Base-by-base conservation (phyloP, 2,329 filamentous ascomycete genomes). In the Penicillium sp. region DNA sequence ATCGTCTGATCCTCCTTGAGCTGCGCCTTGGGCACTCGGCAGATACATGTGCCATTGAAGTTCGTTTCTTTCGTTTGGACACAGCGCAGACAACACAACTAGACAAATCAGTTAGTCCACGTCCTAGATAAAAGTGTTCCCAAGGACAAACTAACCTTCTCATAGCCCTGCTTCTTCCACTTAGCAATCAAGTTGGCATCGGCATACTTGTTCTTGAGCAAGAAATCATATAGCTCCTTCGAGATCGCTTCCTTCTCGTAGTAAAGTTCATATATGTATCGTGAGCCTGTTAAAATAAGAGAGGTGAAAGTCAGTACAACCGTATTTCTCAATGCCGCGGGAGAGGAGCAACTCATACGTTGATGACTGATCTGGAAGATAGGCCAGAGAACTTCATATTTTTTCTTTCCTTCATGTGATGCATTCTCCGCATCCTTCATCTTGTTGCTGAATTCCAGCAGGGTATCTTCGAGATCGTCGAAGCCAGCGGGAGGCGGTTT, bases 11-110 rank as follows among this genome's bases (percentile, higher is more conserved):
- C 87, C 69, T 96, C 92, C 76, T 96, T 96, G 71, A 99, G 78
- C 74, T 95, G 86, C 33, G 91, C 88, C 71, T 89, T 96, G 1
- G 94, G 94, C 50, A 99, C 93, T 50, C 94, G 90, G 75, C 94
- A 99, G 70, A 99, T 94, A 74, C 94, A 99, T 0, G 93, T 99
- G 63, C 91, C 90, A 75, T 93, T 94, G 80, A 97, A 99, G 76
- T 99, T 99, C 31, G 94, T 99, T 81, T 99, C 94, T 76, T 97
- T 97, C n/a, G 94, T 97, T 77, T 99, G 94, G 55, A 99, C 93
- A 76, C 94, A 99, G 61, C 92, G 86, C 54, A 97, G 81, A 75
- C 94, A 99, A 77, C 94, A 99, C 43, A 99, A 79, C 90, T 94
- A 38, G 7, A 41, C 2, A 34, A 11, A 39, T 29, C n/a, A 41